Evolutionary conservation across 225 moss, liverwort and hornwort genomes (phyloP).

Genomic region (Marchantia polymorpha): DNA sequence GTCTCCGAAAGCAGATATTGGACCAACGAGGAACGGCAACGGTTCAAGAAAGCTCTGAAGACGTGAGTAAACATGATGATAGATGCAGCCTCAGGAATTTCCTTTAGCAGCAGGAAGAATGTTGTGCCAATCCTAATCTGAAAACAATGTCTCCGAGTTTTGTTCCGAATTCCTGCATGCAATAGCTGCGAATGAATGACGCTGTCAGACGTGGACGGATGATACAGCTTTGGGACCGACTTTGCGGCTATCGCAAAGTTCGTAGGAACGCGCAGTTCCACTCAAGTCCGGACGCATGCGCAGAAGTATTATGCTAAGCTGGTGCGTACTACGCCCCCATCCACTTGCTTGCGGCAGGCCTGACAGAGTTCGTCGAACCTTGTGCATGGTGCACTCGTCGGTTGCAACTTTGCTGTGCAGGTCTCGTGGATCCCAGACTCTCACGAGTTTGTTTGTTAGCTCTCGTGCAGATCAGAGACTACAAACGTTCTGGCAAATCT

Average conservation of each 20-base stretch:
- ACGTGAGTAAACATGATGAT: constrained; percentile 52
- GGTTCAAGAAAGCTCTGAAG: constrained; percentile 96
- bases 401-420: background rate
- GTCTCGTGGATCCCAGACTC: background rate
- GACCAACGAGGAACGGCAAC: constrained; percentile 97
- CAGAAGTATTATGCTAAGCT: constrained; percentile 98
- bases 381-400: background rate
- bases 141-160: too few relatives aligned
- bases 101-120: too few relatives aligned
- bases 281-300: constrained; percentile 98
- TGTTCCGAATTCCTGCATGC: background rate
- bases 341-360: background rate
- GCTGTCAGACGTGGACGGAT: constrained; percentile 9
- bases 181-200: constrained; percentile 1
- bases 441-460: background rate
- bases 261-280: constrained; percentile 94
- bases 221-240: constrained; percentile 88
- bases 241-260: constrained; percentile 97
- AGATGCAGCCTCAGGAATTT: too few relatives aligned
- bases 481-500: constrained; percentile 88
- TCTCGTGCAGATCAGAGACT: constrained; percentile 78
- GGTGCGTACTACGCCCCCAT: constrained; percentile 40
- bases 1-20: constrained; percentile 98
- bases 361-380: background rate
- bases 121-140: too few relatives aligned